A percentile compares a stretch with the other conserved stretches of the same genome.
These are phyloP conservation scores for Dacryopinax spathularia DNA, from an alignment of 768 basidiomycete genomes.

Conservation along the genomic window DNA sequence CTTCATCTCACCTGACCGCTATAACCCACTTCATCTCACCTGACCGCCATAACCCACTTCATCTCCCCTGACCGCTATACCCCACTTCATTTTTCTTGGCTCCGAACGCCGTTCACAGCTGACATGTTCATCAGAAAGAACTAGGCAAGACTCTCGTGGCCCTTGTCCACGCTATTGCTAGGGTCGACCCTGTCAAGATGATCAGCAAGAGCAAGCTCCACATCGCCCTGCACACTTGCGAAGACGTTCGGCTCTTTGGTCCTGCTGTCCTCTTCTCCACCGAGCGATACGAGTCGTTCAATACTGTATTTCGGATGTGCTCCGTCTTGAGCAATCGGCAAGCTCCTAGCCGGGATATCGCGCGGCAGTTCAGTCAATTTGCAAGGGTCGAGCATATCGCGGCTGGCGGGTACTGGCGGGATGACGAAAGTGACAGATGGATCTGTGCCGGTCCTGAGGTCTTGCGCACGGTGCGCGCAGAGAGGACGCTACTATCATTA, in stretches of 20 bases:
- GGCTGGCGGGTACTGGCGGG: background rate
- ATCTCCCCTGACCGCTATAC: too few species aligned
- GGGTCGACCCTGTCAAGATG: background rate
- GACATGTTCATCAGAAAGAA: slow-evolving; percentile 16
- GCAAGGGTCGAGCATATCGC: background rate
- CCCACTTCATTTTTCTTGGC: too few species aligned
- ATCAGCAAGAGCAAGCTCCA: background rate
- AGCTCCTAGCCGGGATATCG: slow-evolving; percentile 12
- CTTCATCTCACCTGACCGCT: too few species aligned
- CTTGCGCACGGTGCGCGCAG: background rate
- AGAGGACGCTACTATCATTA: background rate
- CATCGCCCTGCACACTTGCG: background rate
- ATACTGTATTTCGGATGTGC: background rate
- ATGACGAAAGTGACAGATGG: background rate
- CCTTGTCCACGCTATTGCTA: background rate
- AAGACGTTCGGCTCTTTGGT: slow-evolving; percentile 5
- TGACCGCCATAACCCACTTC: background rate
- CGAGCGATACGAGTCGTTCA: slow-evolving; percentile 1
- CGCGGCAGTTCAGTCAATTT: background rate
- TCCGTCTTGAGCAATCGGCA: slow-evolving; percentile 6
- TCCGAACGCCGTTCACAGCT: background rate
- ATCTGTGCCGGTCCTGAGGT: background rate
- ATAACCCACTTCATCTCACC: background rate
- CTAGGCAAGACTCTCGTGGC: background rate
- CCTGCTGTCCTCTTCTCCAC: background rate